Conservation (phyloP, 495 filamentous ascomycete species). For the Durotheca rogersii region DNA sequence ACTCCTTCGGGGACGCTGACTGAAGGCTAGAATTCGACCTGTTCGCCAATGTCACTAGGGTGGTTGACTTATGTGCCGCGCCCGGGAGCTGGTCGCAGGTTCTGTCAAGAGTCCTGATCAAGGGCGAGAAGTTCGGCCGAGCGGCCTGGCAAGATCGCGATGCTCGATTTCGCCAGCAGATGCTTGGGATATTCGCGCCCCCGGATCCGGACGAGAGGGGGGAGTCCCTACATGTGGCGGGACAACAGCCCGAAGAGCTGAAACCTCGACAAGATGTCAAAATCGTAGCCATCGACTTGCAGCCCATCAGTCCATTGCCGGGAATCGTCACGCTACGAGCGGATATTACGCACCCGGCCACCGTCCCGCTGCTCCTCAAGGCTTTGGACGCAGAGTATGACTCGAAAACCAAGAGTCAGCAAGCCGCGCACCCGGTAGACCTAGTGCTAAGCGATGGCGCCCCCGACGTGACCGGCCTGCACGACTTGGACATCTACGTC, state of each 20-base stretch:
- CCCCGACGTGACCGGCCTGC: conserved; percentile 92
- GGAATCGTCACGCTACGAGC: conserved; percentile 89
- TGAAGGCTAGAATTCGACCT: conserved; percentile 76
- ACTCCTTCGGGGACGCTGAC: conserved; percentile 32
- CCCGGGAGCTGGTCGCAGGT: conserved; percentile 98
- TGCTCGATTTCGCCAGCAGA: conserved; percentile 56
- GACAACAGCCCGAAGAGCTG: conserved; percentile 22
- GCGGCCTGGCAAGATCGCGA: conserved; percentile 82
- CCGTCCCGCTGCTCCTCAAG: conserved; percentile 80
- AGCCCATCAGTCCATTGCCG: conserved; percentile 89
- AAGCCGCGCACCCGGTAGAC: conserved; percentile 71
- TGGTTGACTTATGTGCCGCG: conserved; percentile 94
- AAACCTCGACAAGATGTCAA: conserved; percentile 74
- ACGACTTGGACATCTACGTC: conserved; percentile 97
- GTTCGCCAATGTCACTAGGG: conserved; percentile 81
- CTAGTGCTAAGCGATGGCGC: conserved; percentile 94
- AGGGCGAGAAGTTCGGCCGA: conserved; percentile 84
- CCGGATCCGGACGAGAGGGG: conserved; percentile 25
- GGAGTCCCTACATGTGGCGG: conserved; percentile 21
- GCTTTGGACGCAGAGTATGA: conserved; percentile 79
- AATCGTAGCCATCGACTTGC: conserved; percentile 92
- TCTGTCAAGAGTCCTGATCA: conserved; percentile 86
- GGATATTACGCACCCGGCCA: conserved; percentile 96
- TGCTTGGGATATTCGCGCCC: conserved; percentile 47
- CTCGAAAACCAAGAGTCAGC: conserved; percentile 47